Conservation (phyloP, 176 grass and related monocot species). For the Carex scoparia region DNA sequence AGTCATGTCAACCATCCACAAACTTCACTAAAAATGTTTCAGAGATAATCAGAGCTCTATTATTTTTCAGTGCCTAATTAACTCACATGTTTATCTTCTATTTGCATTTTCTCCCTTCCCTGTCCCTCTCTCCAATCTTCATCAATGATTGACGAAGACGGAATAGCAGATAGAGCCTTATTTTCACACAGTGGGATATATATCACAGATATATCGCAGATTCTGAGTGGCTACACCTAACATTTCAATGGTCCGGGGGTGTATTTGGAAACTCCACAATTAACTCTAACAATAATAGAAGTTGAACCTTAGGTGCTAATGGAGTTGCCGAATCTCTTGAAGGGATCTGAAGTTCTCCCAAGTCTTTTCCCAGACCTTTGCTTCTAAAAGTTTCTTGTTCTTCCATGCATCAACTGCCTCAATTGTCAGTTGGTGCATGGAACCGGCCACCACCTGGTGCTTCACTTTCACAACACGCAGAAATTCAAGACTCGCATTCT, state of each 20-base stretch:
- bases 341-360: slow-evolving; percentile 64
- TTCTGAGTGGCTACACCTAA: not conserved
- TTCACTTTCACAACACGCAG: slow-evolving; percentile 47
- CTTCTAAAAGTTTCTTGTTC: slow-evolving; percentile 58
- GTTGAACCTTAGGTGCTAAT: slow-evolving; percentile 18
- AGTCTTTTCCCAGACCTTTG: slow-evolving; percentile 62
- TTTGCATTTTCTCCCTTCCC: not conserved
- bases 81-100: not conserved
- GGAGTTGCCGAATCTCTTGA: slow-evolving; percentile 34
- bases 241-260: not conserved
- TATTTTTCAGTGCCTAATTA: not conserved
- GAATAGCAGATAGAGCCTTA: not conserved
- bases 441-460: slow-evolving; percentile 56
- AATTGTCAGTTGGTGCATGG: slow-evolving; percentile 46
- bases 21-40: not conserved
- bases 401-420: slow-evolving; percentile 39
- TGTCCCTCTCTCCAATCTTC: not conserved
- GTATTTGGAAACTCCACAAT: not conserved
- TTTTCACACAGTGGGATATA: not conserved
- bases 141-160: not conserved
- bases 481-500: slow-evolving; percentile 51
- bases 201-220: not conserved
- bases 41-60: not conserved
- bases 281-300: not conserved
- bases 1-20: not conserved